Percentiles rank a stretch among this genome's conserved stretches.
phyloP scores from a whole-genome alignment of 108 stramenopile genomes.

The Parmales sp. region DNA sequence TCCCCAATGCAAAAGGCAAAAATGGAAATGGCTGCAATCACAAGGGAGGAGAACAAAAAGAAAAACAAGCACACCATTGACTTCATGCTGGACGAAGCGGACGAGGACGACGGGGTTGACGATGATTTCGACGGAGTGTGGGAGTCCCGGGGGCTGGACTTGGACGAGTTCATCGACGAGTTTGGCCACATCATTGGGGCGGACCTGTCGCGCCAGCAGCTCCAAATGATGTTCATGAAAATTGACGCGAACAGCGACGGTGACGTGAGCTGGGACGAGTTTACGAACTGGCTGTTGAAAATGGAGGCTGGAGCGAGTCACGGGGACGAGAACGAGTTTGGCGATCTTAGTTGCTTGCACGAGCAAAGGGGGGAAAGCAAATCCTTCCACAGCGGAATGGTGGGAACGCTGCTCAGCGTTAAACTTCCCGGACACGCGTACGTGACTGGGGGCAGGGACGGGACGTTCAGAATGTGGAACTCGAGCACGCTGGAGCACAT shows the following conservation, averaged over 20 bases:
- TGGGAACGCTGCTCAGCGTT: slow-evolving; percentile 19
- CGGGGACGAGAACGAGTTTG: slow-evolving; percentile 1
- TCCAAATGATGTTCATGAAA: slow-evolving; percentile 29
- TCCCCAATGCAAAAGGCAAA: no score
- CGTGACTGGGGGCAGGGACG: slow-evolving; percentile 30
- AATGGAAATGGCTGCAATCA: no score
- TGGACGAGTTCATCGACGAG: slow-evolving; percentile 18
- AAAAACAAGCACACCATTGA: neutral
- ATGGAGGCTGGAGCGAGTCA: slow-evolving; percentile 13
- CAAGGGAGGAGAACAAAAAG: no score
- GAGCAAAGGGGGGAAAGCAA: neutral
- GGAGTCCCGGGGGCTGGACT: slow-evolving; percentile 15
- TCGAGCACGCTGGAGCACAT: slow-evolving; percentile 22
- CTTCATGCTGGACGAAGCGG: neutral
- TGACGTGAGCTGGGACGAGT: slow-evolving; percentile 36
- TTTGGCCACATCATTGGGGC: slow-evolving; percentile 18
- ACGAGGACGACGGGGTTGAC: neutral
- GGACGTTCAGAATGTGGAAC: slow-evolving; percentile 31
- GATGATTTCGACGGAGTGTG: neutral
- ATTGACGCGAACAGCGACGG: slow-evolving; percentile 34
- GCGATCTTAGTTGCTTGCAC: neutral
- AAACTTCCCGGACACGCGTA: slow-evolving; percentile 24
- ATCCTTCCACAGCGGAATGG: slow-evolving; percentile 19
- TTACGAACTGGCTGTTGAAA: slow-evolving; percentile 31
- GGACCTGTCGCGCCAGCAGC: slow-evolving; percentile 16